phyloP scores from a whole-genome alignment of 768 basidiomycete species.

The Holtermannia corniformis region DNA sequence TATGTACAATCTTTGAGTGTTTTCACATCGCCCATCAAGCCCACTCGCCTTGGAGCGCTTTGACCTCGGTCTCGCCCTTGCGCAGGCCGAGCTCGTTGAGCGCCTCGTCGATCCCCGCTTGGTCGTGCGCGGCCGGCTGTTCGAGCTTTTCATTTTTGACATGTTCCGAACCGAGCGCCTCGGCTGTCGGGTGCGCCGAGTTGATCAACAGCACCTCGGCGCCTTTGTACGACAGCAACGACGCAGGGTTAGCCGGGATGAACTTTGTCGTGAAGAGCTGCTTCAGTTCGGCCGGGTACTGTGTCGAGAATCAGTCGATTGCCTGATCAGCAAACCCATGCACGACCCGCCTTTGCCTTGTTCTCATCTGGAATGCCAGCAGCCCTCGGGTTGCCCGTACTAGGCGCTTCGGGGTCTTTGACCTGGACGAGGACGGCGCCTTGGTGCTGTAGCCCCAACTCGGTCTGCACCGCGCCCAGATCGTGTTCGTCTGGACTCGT shows the following conservation, averaged over 20 bases:
- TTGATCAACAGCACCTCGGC: constrained; percentile 31
- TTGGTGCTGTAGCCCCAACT: constrained; percentile 24
- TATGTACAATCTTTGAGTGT: too few relatives aligned
- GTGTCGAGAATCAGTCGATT: not conserved
- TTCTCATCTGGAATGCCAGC: constrained; percentile 28
- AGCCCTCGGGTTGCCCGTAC: constrained; percentile 23
- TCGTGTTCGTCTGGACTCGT: constrained; percentile 29
- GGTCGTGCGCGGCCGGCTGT: constrained; percentile 17
- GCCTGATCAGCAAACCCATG: not conserved
- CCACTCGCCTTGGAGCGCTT: constrained; percentile 34
- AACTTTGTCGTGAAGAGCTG: constrained; percentile 22
- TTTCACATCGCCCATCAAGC: constrained; percentile 11
- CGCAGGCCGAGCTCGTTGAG: constrained; percentile 34
- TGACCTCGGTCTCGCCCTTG: constrained; percentile 26
- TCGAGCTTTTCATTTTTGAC: constrained; percentile 29
- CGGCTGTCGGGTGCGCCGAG: constrained; percentile 23
- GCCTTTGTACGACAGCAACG: constrained; percentile 26
- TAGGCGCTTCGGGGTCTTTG: constrained; percentile 27
- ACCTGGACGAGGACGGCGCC: constrained; percentile 28
- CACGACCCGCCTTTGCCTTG: constrained; percentile 20
- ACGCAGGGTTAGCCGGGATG: constrained; percentile 30
- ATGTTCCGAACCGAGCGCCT: constrained; percentile 26
- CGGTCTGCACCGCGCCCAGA: constrained; percentile 31
- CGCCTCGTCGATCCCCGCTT: constrained; percentile 19
- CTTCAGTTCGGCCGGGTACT: constrained; percentile 25